These are phyloP conservation scores for Aciculosporium take DNA, from an alignment of 2,329 filamentous ascomycete species.

Conservation along the genomic window DNA sequence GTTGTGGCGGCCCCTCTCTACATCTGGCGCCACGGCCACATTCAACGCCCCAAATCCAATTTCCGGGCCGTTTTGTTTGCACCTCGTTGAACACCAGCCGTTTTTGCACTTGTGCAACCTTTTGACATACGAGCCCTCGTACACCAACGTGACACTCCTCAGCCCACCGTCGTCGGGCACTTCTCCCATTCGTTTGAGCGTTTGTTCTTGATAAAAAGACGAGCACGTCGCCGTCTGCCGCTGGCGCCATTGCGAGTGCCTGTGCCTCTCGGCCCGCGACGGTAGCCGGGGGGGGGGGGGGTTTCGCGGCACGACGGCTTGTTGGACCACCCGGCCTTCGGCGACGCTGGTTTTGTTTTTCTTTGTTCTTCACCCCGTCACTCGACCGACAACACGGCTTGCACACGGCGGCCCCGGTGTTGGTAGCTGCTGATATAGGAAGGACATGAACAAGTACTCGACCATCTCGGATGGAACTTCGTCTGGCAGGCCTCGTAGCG, in stretches of 20 bases:
- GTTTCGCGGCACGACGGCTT: constrained; percentile 1
- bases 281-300: background rate
- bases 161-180: background rate
- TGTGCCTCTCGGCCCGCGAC: background rate
- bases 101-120: background rate
- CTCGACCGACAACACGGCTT: background rate
- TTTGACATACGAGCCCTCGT: background rate
- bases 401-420: constrained; percentile 4
- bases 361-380: no score
- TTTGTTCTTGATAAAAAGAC: background rate
- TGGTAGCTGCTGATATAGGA: constrained; percentile 1
- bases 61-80: background rate
- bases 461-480: constrained; percentile 34
- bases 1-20: background rate
- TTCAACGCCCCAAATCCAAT: background rate
- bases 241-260: background rate
- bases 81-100: background rate
- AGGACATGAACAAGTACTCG: constrained; percentile 40
- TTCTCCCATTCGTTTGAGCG: background rate
- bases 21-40: background rate
- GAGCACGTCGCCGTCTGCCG: background rate
- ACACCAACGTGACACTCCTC: background rate
- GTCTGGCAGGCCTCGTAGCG: constrained; percentile 24
- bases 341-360: background rate
- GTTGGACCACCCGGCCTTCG: background rate